Evolutionary conservation across 768 basidiomycete species (phyloP).

Genomic region (Clitopilus passeckerianus): DNA sequence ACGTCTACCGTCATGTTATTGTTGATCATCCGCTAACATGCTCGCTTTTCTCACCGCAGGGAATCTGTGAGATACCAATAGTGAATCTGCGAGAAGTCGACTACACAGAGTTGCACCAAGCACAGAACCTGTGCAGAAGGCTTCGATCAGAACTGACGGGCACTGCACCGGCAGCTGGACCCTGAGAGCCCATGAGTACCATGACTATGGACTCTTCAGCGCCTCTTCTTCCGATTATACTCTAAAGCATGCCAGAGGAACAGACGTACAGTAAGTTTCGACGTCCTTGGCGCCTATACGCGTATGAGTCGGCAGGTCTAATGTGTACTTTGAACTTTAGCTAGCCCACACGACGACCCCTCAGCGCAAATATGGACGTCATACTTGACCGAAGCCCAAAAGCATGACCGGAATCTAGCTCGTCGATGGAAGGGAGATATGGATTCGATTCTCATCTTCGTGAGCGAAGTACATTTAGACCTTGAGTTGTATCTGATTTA

Average conservation of each 20-base stretch:
- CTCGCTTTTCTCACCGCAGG: no score
- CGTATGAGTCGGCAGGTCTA: no score
- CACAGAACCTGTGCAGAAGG: background rate
- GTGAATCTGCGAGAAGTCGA: no score
- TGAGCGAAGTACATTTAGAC: slow-evolving; percentile 9
- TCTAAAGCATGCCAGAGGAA: background rate
- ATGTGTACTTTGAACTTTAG: background rate
- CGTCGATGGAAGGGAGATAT: slow-evolving; percentile 36
- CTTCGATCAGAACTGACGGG: background rate
- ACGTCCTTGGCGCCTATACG: background rate
- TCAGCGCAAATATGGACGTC: slow-evolving; percentile 33
- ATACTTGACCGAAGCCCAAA: slow-evolving; percentile 28
- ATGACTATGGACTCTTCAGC: background rate
- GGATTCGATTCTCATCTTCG: slow-evolving; percentile 36
- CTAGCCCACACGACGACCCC: slow-evolving; percentile 23
- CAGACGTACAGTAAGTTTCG: background rate
- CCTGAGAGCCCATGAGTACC: background rate
- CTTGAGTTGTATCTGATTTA: background rate
- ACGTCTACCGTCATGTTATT: no score
- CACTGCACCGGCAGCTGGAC: background rate
- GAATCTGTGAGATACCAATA: no score
- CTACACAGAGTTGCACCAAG: no score
- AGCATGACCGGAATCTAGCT: slow-evolving; percentile 23
- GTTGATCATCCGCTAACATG: no score
- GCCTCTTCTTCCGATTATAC: no score